Evolutionary conservation across 169 alveolate species (phyloP).

Genomic region (Blepharisma undulans): DNA sequence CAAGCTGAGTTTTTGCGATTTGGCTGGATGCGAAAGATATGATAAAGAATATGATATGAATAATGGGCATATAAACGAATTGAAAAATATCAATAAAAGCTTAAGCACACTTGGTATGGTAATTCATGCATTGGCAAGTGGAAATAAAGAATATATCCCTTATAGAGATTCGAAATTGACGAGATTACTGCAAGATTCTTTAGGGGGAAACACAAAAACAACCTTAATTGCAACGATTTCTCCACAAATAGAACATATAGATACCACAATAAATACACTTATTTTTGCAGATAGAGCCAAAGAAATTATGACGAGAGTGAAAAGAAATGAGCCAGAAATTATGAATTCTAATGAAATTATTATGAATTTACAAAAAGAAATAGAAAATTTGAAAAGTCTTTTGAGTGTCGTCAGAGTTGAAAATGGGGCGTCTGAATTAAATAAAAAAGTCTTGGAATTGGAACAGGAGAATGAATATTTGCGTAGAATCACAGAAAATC

Average conservation of each 20-base stretch:
- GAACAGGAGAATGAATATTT: slow-evolving; percentile 69
- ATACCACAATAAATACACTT: slow-evolving; percentile 66
- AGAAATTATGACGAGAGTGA: slow-evolving; percentile 64
- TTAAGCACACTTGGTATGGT: slow-evolving; percentile 45
- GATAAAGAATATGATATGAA: background rate
- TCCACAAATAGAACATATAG: slow-evolving; percentile 57
- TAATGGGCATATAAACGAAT: background rate
- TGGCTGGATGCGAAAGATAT: background rate
- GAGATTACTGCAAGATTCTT: slow-evolving; percentile 68
- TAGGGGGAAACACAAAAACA: slow-evolving; percentile 77
- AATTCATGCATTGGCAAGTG: slow-evolving; percentile 50
- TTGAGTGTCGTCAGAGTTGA: slow-evolving; percentile 39
- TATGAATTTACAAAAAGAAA: slow-evolving; percentile 58
- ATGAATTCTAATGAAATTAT: slow-evolving; percentile 63
- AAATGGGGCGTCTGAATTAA: slow-evolving; percentile 40
- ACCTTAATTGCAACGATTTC: slow-evolving; percentile 68
- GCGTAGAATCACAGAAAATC: slow-evolving; percentile 38
- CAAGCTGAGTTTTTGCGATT: background rate
- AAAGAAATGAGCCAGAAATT: slow-evolving; percentile 70
- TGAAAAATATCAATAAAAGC: background rate
- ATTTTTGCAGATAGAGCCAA: slow-evolving; percentile 80
- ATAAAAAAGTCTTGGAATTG: slow-evolving; percentile 47
- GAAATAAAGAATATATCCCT: slow-evolving; percentile 55
- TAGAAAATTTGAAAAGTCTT: slow-evolving; percentile 50
- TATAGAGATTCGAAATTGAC: slow-evolving; percentile 79